phyloP scores from a whole-genome alignment of 495 filamentous ascomycete species.

The Halenospora varia region DNA sequence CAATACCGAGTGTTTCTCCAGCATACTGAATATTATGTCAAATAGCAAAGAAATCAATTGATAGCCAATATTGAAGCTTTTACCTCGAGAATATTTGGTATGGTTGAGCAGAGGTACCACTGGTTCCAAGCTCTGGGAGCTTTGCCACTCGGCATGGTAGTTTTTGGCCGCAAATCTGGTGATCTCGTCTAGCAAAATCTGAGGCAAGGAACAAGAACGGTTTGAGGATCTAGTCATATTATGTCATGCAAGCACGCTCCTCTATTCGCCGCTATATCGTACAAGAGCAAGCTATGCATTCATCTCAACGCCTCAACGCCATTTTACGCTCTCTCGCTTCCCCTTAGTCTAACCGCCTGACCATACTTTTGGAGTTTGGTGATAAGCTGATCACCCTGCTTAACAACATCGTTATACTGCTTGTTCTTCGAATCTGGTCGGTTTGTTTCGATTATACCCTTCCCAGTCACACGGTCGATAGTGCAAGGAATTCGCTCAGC shows the following conservation, averaged over 20 bases:
- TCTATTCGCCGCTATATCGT: slow-evolving; percentile 21
- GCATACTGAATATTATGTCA: too few relatives aligned
- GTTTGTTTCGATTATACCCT: slow-evolving; percentile 96
- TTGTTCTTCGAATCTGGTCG: slow-evolving; percentile 98
- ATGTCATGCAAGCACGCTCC: neutral
- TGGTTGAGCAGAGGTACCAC: too few relatives aligned
- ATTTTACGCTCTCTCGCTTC: slow-evolving; percentile 74
- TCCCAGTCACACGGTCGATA: slow-evolving; percentile 84
- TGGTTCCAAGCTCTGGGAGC: too few relatives aligned
- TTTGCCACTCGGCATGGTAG: too few relatives aligned
- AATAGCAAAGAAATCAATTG: neutral
- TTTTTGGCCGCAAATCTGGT: too few relatives aligned
- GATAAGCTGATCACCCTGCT: slow-evolving; percentile 93
- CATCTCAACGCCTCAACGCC: neutral
- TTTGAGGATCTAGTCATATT: too few relatives aligned
- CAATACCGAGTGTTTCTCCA: too few relatives aligned
- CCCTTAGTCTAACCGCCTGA: slow-evolving; percentile 88
- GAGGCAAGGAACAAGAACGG: too few relatives aligned
- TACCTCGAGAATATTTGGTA: neutral
- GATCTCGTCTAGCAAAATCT: too few relatives aligned
- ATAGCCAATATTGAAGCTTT: neutral
- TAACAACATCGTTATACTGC: slow-evolving; percentile 95
- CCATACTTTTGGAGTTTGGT: slow-evolving; percentile 99
- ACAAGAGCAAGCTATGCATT: slow-evolving; percentile 13
- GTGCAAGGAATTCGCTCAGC: slow-evolving; percentile 90